Evolutionary conservation across 495 filamentous ascomycete species (phyloP), one percentile per base, ranked within the genome.

Genomic region (Emericellopsis terricola): DNA sequence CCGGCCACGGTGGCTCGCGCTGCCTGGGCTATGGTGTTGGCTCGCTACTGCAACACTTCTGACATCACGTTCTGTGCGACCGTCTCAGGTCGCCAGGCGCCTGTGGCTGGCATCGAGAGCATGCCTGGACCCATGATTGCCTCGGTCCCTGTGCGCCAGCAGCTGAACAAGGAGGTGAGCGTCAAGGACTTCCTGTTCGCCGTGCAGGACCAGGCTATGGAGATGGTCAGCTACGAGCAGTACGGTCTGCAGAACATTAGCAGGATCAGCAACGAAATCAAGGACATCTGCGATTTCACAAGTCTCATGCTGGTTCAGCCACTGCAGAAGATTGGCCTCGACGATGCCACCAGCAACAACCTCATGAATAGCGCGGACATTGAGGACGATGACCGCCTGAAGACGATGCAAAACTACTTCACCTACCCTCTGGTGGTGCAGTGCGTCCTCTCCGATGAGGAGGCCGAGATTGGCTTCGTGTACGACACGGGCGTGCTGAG

Each of bases 101-200:
- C n/a, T n/a, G n/a, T n/a, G n/a, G 61, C 43, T 4, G 65, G 60
- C 17, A 47, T 74, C 9, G 48, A 49, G 10, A 46, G 55, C 13
- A 62, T 71, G 32, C 43, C 54, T 5, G 69, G 65, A 0, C 60
- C 74, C 1, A 52, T 70, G 1, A 64, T 78, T 27, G 60, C 71
- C 14, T 75, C 74, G 0, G 48, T 76, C 0, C 74, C 74, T 3
- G 47, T 67, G 8, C 57, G 71, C 1, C 46, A 55, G 3, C 29
- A 28, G 2, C 18, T 51, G 3, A 19, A 30, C 18, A 20, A 29
- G 15, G 40, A 39, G 8, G 28, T 28, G 20, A n/a, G 21, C 9
- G 9, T 50, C 2, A 20, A 19, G 3, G 35, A 36, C 3, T 50
- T 46, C 13, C 29, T 53, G 19, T n/a, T 31, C 1, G 20, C 17